A percentile compares a stretch with the other conserved stretches of the same genome.
Evolutionary conservation across 495 filamentous ascomycete species (phyloP).

Genomic region (Penicillium mononematosum): DNA sequence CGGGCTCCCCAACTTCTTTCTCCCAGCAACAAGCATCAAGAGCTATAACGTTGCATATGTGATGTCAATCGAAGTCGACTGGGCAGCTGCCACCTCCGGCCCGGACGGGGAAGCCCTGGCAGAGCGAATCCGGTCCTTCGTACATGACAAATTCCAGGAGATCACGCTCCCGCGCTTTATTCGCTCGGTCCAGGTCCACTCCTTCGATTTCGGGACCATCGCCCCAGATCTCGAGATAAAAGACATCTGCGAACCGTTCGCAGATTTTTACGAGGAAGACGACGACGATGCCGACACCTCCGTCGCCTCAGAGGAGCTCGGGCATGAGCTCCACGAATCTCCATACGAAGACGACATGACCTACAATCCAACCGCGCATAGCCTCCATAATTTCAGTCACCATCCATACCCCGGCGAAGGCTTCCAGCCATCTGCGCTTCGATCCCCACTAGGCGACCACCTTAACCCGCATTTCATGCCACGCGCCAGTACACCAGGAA

Average conservation of each 20-base stretch:
- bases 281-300: slow-evolving; percentile 46
- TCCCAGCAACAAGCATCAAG: slow-evolving; percentile 5
- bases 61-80: slow-evolving; percentile 98
- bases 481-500: slow-evolving; percentile 69
- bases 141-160: slow-evolving; percentile 92
- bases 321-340: slow-evolving; percentile 29
- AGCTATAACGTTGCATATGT: slow-evolving; percentile 35
- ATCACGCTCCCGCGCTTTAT: slow-evolving; percentile 92
- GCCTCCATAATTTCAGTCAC: slow-evolving; percentile 25
- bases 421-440: slow-evolving; percentile 37
- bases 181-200: slow-evolving; percentile 89
- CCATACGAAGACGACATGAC: slow-evolving; percentile 38
- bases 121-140: slow-evolving; percentile 82
- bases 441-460: slow-evolving; percentile 51
- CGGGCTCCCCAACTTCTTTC: not conserved
- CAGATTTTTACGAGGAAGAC: slow-evolving; percentile 94
- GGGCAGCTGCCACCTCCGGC: slow-evolving; percentile 87
- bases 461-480: slow-evolving; percentile 61
- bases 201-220: slow-evolving; percentile 86
- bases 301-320: slow-evolving; percentile 44
- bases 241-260: slow-evolving; percentile 91
- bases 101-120: slow-evolving; percentile 81
- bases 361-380: slow-evolving; percentile 25
- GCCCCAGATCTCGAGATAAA: slow-evolving; percentile 87
- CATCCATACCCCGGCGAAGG: slow-evolving; percentile 30